These are phyloP conservation scores for Casuarina equisetifolia DNA, from an alignment of 306 rosid genomes.

Conservation along the genomic window DNA sequence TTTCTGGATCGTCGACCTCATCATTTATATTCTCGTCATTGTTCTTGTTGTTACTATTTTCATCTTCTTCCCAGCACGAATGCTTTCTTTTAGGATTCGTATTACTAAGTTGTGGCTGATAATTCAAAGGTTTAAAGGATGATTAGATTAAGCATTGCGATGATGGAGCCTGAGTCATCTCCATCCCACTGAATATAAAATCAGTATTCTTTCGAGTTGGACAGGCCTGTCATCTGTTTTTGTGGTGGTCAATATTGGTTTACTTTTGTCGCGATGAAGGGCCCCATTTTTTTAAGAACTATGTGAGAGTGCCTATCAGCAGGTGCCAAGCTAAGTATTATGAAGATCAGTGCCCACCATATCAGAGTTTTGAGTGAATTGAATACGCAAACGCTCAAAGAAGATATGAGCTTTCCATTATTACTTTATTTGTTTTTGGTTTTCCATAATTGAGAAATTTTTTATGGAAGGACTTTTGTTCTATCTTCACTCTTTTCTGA, in stretches of 20 bases:
- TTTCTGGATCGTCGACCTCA: not conserved
- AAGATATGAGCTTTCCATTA: too few relatives aligned
- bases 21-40: too few relatives aligned
- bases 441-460: too few relatives aligned
- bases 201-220: not conserved
- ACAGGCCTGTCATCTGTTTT: not conserved
- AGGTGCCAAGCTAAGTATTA: not conserved
- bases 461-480: too few relatives aligned
- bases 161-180: conserved; percentile 46
- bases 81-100: not conserved
- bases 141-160: not conserved
- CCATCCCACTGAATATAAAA: conserved; percentile 15
- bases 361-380: not conserved
- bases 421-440: too few relatives aligned
- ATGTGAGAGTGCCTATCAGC: not conserved
- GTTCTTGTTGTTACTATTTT: too few relatives aligned
- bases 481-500: too few relatives aligned
- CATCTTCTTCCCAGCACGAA: too few relatives aligned
- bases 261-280: not conserved
- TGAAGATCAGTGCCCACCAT: not conserved
- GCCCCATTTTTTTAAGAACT: not conserved
- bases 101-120: not conserved
- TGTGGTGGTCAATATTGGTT: not conserved
- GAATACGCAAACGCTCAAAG: too few relatives aligned
- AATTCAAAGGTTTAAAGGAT: not conserved